These are phyloP conservation scores for Ceratobasidium sp. DNA, from an alignment of 1,284 basidiomycete genomes.

Conservation along the genomic window DNA sequence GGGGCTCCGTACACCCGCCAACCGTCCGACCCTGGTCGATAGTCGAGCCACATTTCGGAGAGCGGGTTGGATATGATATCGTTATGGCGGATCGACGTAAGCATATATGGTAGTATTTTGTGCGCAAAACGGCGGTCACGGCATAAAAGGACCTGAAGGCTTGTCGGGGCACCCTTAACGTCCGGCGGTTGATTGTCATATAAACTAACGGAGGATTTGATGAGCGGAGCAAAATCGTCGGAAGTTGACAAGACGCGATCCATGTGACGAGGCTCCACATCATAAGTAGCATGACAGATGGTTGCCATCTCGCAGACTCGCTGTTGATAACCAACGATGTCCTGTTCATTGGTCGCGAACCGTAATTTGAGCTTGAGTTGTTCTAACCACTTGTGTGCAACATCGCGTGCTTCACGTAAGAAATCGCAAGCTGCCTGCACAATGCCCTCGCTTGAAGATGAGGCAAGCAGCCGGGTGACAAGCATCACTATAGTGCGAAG, in stretches of 20 bases:
- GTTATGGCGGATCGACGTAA: neutral
- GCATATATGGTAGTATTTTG: neutral
- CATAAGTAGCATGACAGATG: conserved; percentile 42
- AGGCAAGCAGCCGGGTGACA: conserved; percentile 19
- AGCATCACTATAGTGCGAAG: conserved; percentile 19
- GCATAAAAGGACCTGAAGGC: neutral
- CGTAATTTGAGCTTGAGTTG: neutral
- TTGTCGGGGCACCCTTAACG: neutral
- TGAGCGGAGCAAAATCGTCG: conserved; percentile 31
- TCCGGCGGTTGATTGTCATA: conserved; percentile 39
- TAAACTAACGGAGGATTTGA: conserved; percentile 39
- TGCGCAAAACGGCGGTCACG: conserved; percentile 36
- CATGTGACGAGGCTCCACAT: conserved; percentile 38
- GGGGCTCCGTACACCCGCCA: conserved; percentile 9
- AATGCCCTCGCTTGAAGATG: neutral
- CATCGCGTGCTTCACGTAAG: conserved; percentile 15
- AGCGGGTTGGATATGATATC: conserved; percentile 7
- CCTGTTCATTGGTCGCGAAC: neutral
- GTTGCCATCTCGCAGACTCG: conserved; percentile 41
- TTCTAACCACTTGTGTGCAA: neutral
- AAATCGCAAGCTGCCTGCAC: neutral
- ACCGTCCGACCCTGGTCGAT: neutral
- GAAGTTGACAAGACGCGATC: neutral
- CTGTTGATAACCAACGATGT: conserved; percentile 15
- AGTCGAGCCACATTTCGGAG: neutral